A percentile compares a stretch with the other conserved stretches of the same genome.
Conservation (phyloP, 495 filamentous ascomycete genomes). For the Alectoria sarmentosa region DNA sequence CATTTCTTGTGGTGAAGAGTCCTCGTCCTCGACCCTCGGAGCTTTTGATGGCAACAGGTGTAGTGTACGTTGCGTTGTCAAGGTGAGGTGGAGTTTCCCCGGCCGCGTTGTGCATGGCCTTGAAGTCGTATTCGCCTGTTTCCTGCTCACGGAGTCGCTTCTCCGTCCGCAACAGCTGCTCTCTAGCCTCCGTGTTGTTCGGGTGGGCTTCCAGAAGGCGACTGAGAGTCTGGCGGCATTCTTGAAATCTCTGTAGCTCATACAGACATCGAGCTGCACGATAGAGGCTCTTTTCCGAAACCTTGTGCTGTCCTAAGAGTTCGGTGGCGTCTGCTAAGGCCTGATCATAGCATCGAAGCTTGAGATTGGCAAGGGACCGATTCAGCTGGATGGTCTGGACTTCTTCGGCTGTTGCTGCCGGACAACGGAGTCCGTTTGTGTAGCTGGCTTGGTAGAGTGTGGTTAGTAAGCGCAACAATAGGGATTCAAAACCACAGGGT, state of each 20-base stretch:
- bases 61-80: constrained; percentile 42
- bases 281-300: constrained; percentile 43
- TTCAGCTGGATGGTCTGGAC: constrained; percentile 33
- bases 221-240: constrained; percentile 30
- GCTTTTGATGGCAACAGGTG: constrained; percentile 27
- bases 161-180: constrained; percentile 31
- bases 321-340: constrained; percentile 38
- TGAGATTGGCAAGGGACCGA: constrained; percentile 40
- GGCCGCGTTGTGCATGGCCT: constrained; percentile 33
- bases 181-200: constrained; percentile 26
- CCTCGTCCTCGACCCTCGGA: constrained; percentile 35
- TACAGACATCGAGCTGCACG: constrained; percentile 43
- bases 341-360: constrained; percentile 39
- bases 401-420: constrained; percentile 22
- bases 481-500: too few species aligned
- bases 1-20: constrained; percentile 40
- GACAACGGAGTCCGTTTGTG: constrained; percentile 26
- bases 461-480: too few species aligned
- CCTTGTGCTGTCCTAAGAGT: constrained; percentile 19
- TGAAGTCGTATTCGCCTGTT: constrained; percentile 39
- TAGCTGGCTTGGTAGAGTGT: constrained; percentile 24
- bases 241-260: constrained; percentile 35
- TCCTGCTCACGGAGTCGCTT: constrained; percentile 32
- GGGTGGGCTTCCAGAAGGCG: constrained; percentile 28
- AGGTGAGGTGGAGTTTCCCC: constrained; percentile 32